phyloP scores from a whole-genome alignment of 805 yeast genomes.

The Yarrowia divulgata region DNA sequence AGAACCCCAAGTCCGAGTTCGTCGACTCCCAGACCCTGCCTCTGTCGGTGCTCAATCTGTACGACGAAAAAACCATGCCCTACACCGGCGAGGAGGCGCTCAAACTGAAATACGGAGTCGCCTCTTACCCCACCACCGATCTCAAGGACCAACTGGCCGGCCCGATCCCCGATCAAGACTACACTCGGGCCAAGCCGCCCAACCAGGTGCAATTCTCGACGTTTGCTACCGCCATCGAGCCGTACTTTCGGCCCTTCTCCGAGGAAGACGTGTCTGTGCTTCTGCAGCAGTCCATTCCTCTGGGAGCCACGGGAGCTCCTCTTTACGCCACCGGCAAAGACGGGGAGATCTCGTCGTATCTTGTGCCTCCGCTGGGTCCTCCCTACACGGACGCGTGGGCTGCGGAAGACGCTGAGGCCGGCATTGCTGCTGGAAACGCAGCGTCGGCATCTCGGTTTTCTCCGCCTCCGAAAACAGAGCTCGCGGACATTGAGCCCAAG shows the following conservation, averaged over 20 bases:
- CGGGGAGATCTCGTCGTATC: slow-evolving; percentile 62
- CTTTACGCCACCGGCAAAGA: slow-evolving; percentile 53
- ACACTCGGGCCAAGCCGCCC: slow-evolving; percentile 79
- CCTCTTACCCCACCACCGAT: slow-evolving; percentile 85
- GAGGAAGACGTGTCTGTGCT: slow-evolving; percentile 85
- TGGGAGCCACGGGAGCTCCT: slow-evolving; percentile 48
- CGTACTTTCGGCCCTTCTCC: slow-evolving; percentile 74
- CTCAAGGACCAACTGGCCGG: slow-evolving; percentile 83
- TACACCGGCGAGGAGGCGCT: slow-evolving; percentile 76
- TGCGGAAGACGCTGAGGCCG: slow-evolving; percentile 66
- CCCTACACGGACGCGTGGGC: slow-evolving; percentile 85
- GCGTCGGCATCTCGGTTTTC: slow-evolving; percentile 49
- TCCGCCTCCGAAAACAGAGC: slow-evolving; percentile 45
- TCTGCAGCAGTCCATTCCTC: slow-evolving; percentile 65
- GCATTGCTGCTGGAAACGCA: slow-evolving; percentile 27
- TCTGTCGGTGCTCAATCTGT: slow-evolving; percentile 70
- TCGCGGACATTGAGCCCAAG: slow-evolving; percentile 55
- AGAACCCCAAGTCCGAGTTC: slow-evolving; percentile 78
- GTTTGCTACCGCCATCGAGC: slow-evolving; percentile 83
- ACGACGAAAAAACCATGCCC: slow-evolving; percentile 65
- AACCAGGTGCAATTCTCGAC: slow-evolving; percentile 94
- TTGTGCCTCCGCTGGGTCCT: slow-evolving; percentile 86
- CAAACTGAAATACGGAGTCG: slow-evolving; percentile 82
- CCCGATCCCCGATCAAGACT: slow-evolving; percentile 83
- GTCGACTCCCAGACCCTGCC: slow-evolving; percentile 75